Evolutionary conservation across 164 flowering plant species (phyloP), one percentile per base, ranked within the genome.

Genomic region (Aristolochia fimbriata): DNA sequence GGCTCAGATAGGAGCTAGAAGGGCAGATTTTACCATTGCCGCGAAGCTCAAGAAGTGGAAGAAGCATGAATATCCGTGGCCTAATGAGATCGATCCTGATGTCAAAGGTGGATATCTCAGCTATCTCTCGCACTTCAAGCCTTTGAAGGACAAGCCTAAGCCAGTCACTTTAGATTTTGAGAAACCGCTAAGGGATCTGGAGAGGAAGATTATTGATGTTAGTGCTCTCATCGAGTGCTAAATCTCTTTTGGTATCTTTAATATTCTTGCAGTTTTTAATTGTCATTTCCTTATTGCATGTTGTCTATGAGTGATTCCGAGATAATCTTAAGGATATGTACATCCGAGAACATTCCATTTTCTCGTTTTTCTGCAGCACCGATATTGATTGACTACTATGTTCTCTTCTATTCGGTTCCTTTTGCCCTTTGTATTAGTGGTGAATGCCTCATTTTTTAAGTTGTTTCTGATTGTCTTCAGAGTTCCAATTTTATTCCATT

Each of bases 31-130:
- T 1, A 46, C 62, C 1, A 74, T 87, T 6, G 16, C 59, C 10
- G 96, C 90, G 1, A 83, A 81, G 82, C 17, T 84, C 25, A 80
- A 78, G 76, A 88, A 83, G 70, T 80, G 65, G 62, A 88, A 85
- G 82, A 90, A 81, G 76, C 78, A 78, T 13, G 90, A 90, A 21
- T 79, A 80, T 52, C 96, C 97, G 0, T 90, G 97, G 99, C 86
- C 94, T 0, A 70, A 74, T 1, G 75, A 86, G 69, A 73, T 87
- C 3, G 96, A 93, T 73, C 85, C 78, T 0, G 88, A 88, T 76
- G 89, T 83, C 37, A 79, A 85, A 70, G 96, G 97, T 6, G 96
- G 92, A 48, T 47, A 72, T 17, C 76, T 84, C 7, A 78, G 69
- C 47, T 84, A 86, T 66, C 81, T 90, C 41, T 90, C 97, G 3